These are phyloP conservation scores for Sphaceloma murrayae DNA, from an alignment of 2,329 filamentous ascomycete species.

Conservation along the genomic window DNA sequence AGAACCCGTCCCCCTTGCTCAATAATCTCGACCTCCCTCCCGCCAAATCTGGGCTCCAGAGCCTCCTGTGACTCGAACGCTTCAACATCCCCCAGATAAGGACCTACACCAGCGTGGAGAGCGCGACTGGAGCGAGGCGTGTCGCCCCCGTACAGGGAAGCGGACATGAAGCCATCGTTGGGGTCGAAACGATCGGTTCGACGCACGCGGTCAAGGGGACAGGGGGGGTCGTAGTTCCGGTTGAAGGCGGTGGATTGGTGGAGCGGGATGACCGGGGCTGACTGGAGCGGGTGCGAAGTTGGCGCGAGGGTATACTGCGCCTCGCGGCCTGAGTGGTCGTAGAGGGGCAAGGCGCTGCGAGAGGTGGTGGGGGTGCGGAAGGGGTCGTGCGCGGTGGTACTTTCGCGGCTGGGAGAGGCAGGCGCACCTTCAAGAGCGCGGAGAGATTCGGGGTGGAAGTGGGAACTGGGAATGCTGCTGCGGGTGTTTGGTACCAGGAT, in stretches of 20 bases:
- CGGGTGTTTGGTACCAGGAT: too few species aligned
- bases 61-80: not conserved
- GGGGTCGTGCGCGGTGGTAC: not conserved
- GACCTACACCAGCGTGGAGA: not conserved
- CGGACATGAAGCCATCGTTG: too few species aligned
- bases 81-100: not conserved
- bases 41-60: not conserved
- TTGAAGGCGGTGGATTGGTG: too few species aligned
- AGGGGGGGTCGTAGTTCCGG: too few species aligned
- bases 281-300: not conserved
- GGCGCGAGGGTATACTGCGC: not conserved
- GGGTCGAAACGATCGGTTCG: too few species aligned
- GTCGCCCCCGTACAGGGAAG: too few species aligned
- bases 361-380: not conserved
- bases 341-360: too few species aligned
- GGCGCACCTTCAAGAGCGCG: not conserved
- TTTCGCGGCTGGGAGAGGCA: not conserved
- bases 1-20: not conserved
- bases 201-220: too few species aligned
- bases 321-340: not conserved
- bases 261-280: too few species aligned
- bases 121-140: not conserved
- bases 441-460: not conserved
- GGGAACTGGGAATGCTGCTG: too few species aligned
- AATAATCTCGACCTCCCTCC: conserved; percentile 4